Percentiles rank a stretch among this genome's conserved stretches.
Evolutionary conservation across 2,329 filamentous ascomycete genomes (phyloP).

Genomic region (Sarocladium brachiariae): DNA sequence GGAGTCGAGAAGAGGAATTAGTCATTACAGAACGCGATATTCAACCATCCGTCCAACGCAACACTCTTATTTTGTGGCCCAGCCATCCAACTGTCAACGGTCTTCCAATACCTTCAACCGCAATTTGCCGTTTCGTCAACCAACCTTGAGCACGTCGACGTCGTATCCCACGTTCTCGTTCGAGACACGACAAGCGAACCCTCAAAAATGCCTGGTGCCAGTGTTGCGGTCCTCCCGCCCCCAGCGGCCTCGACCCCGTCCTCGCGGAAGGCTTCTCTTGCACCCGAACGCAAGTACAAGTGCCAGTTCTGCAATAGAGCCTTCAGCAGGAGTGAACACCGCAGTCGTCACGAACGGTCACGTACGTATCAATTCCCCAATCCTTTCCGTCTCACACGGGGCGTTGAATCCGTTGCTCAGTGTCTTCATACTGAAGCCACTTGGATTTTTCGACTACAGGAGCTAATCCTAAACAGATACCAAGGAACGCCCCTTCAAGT

Average conservation of each 20-base stretch:
- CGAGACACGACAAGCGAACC: neutral
- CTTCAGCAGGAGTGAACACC: constrained; percentile 94
- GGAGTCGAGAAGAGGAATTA: constrained; percentile 27
- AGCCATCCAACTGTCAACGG: constrained; percentile 1
- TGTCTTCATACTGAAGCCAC: no score
- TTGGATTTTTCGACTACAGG: no score
- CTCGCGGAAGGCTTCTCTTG: constrained; percentile 67
- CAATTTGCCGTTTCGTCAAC: neutral
- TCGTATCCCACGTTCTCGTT: neutral
- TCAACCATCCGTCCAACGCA: constrained; percentile 49
- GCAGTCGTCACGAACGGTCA: constrained; percentile 93
- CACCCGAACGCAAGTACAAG: constrained; percentile 97
- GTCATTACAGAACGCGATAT: constrained; percentile 37
- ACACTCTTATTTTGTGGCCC: neutral
- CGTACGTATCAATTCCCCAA: constrained; percentile 59
- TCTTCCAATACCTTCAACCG: neutral
- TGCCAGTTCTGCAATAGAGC: constrained; percentile 98
- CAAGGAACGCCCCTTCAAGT: constrained; percentile 98
- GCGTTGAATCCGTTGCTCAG: no score
- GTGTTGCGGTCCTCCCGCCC: constrained; percentile 57
- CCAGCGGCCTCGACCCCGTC: constrained; percentile 61
- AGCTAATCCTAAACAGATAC: constrained; percentile 59
- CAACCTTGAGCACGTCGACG: neutral
- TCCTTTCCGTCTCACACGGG: no score
- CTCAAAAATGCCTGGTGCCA: constrained; percentile 63